These are phyloP conservation scores for Emmonsiellopsis sp. DNA, from an alignment of 2,329 filamentous ascomycete species.

Conservation along the genomic window DNA sequence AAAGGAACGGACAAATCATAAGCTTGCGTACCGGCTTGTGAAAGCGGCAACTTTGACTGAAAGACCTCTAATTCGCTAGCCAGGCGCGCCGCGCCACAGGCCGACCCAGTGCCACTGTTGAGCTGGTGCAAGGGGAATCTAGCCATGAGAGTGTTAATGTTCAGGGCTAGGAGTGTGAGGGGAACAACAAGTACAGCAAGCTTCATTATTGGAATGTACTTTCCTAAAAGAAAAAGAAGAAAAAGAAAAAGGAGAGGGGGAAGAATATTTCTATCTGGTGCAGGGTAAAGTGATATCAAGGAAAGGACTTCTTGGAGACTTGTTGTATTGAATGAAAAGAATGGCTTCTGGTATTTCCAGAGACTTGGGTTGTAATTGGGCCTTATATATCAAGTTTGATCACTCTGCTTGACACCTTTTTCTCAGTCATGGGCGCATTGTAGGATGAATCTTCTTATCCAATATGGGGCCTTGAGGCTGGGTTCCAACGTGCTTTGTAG, in stretches of 20 bases:
- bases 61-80: no score
- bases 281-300: not conserved
- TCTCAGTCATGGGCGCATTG: not conserved
- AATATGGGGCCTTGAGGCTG: no score
- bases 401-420: not conserved
- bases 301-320: not conserved
- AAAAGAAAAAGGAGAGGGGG: not conserved
- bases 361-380: not conserved
- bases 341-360: not conserved
- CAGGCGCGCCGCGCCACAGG: not conserved
- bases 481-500: not conserved
- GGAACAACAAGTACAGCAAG: not conserved
- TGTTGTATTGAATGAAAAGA: not conserved
- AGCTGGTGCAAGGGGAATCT: not conserved
- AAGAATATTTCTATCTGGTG: no score
- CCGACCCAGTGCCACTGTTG: not conserved
- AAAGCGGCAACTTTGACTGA: no score
- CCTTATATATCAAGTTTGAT: not conserved
- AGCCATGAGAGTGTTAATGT: not conserved
- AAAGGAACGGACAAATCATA: no score
- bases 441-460: no score
- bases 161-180: not conserved
- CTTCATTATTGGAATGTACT: not conserved
- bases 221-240: no score
- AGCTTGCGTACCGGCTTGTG: no score